Evolutionary conservation across 169 alveolate genomes (phyloP), one percentile per base, ranked within the genome.

Genomic region (Cryptosporidium bovis): DNA sequence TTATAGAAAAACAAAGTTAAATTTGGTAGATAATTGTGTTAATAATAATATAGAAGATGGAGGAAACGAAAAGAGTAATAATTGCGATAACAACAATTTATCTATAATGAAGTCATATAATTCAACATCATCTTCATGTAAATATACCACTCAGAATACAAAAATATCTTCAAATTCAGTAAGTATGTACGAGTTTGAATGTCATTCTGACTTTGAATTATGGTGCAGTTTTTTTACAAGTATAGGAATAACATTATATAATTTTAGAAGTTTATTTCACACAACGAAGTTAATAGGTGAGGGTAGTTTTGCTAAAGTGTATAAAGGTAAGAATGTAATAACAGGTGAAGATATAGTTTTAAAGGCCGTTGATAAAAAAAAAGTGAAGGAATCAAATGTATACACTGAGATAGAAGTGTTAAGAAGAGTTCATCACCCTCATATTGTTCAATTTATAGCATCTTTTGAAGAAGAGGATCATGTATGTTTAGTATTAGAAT

Each of bases 401-500:
- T 91, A 91, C 56, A 91, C 93, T 24, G 97, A 94, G 91, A 93
- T 94, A 24, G 96, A 93, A 82, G 94, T 93, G 8, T 82, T 94
- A 36, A 89, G 94, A 50, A 90, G 87, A 62, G 92, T 93, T 34
- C 93, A 92, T 90, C 97, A 94, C 83, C 95, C 95, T 15, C 93
- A 92, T 90, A 91, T 93, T 8, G 92, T 93, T 64, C 92, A 93
- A 84, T 87, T 93, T 82, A 92, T 93, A 82, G 94, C 94, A 51
- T 92, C 96, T 34, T 95, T 93, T 87, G 94, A 93, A 55, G 95
- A 93, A 66, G 91, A 89, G 82, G 94, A 91, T 82, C 92, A 68
- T 77, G 95, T 95, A 18, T 94, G 95, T 90, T 83, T 96, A 18
- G 96, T 96, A 18, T 91, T 95, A 93, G 98, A 96, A 83, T 92